Evolutionary conservation across 345 rosid species (phyloP).

Genomic region (Pistacia atlantica): DNA sequence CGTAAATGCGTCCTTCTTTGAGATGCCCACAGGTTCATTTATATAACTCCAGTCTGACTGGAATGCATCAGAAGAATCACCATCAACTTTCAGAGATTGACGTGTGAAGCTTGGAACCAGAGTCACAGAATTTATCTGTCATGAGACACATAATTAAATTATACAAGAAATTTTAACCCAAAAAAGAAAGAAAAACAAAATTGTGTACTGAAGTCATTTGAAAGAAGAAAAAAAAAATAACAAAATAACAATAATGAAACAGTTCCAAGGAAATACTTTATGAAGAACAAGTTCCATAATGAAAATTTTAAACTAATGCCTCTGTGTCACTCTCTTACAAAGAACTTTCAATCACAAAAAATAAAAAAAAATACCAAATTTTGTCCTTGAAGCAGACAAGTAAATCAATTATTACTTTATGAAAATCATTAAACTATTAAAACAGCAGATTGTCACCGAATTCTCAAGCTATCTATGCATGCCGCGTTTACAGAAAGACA

Average conservation of each 20-base stretch:
- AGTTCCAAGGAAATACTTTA: not conserved
- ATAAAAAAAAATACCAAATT: too few species aligned
- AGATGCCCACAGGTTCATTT: conserved; percentile 81
- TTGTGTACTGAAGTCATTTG: not conserved
- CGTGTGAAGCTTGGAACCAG: conserved; percentile 48
- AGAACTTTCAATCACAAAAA: too few species aligned
- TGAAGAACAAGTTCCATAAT: not conserved
- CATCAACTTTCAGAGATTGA: conserved; percentile 45
- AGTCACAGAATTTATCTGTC: conserved; percentile 75
- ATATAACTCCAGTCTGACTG: conserved; percentile 78
- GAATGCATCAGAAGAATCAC: conserved; percentile 44
- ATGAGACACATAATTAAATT: conserved; percentile 15
- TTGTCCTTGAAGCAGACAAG: not conserved
- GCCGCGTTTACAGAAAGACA: not conserved
- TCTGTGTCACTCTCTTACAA: not conserved
- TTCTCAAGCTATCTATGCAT: not conserved
- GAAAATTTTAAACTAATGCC: not conserved
- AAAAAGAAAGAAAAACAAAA: not conserved
- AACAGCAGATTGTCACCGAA: not conserved
- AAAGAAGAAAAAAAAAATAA: not conserved
- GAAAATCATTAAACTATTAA: too few species aligned
- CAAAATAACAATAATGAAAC: not conserved
- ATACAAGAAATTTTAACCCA: not conserved
- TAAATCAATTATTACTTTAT: too few species aligned
- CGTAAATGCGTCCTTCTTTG: conserved; percentile 59